Base-by-base conservation (phyloP, 176 grass and related monocot species). In the Canna indica region DNA sequence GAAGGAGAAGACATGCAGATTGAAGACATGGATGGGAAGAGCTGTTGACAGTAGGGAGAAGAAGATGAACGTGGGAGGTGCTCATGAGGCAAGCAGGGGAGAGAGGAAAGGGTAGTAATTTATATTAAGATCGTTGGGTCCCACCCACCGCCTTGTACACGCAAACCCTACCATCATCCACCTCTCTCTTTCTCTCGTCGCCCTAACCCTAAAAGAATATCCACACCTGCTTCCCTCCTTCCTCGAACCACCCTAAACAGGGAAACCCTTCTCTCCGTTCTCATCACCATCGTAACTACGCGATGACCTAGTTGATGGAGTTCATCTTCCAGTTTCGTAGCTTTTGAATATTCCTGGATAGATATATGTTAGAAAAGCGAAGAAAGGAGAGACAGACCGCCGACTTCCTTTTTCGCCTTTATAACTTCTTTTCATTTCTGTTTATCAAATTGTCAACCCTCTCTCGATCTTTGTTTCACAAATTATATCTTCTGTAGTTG, bases 71-170 rank as follows among this genome's bases (percentile, higher is more conserved):
- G 50, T 54, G 50, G 50, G 50, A 8, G 22, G 17, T 20, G 22
- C 20, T n/a, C 50, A 54, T 44, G 41, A 54, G 22, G 17, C n/a
- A n/a, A n/a, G n/a, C n/a, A n/a, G 18, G 22, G 17, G 22, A 54
- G n/a, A 54, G 20, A 25, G 7, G 28, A 18, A 27, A 46, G 35
- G 7, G n/a, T 68, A 28, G 25, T 44, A 44, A 44, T 44, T 44
- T 16, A 17, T 47, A 30, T 31, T 26, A 27, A 25, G 35, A 30
- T n/a, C 3, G 70, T 8, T 42, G 35, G 57, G 72, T 11, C 56
- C 72, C 72, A 72, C 46, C 32, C 69, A 56, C 46, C 71, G 36
- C 56, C 35, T n/a, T n/a, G n/a, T 35, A 61, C 61, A 29, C 47
- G 20, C n/a, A 75, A 38, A 16, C 39, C 45, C 20, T 26, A 14